phyloP scores from a whole-genome alignment of 1,284 basidiomycete species.

The Cutaneotrichosporon curvatum region DNA sequence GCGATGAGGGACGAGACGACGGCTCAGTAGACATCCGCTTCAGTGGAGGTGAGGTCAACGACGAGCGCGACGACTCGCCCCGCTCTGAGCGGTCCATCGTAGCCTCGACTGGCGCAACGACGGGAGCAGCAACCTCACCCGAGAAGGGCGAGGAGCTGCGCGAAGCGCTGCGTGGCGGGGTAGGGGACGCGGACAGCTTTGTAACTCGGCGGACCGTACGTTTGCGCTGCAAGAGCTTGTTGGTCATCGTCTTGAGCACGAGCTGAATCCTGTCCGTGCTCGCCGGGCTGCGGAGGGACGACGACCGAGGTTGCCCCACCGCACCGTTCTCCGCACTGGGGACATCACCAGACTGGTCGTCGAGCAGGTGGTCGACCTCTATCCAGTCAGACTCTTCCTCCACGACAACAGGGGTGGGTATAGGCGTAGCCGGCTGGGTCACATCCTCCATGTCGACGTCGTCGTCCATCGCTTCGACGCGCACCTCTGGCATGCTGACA shows the following conservation, averaged over 20 bases:
- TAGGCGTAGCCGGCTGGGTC: conserved; percentile 1
- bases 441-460: conserved; percentile 9
- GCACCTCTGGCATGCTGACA: conserved; percentile 10
- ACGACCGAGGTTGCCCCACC: not conserved
- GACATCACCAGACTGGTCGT: conserved; percentile 4
- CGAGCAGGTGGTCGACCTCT: conserved; percentile 34
- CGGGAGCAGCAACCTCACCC: conserved; percentile 1
- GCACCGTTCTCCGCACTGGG: conserved; percentile 15
- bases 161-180: not conserved
- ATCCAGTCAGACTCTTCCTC: conserved; percentile 42
- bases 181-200: conserved; percentile 5
- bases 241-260: conserved; percentile 48
- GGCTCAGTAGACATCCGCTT: not conserved
- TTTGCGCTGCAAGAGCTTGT: conserved; percentile 46
- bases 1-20: not conserved
- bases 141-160: conserved; percentile 2
- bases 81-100: not conserved
- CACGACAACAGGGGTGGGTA: conserved; percentile 3
- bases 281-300: conserved; percentile 3
- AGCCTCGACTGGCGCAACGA: not conserved
- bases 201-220: conserved; percentile 39
- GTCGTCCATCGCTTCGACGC: conserved; percentile 15
- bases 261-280: conserved; percentile 43
- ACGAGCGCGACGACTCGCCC: conserved; percentile 1
- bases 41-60: not conserved